phyloP scores from a whole-genome alignment of 768 basidiomycete genomes.

The Suillus fuscotomentosus region DNA sequence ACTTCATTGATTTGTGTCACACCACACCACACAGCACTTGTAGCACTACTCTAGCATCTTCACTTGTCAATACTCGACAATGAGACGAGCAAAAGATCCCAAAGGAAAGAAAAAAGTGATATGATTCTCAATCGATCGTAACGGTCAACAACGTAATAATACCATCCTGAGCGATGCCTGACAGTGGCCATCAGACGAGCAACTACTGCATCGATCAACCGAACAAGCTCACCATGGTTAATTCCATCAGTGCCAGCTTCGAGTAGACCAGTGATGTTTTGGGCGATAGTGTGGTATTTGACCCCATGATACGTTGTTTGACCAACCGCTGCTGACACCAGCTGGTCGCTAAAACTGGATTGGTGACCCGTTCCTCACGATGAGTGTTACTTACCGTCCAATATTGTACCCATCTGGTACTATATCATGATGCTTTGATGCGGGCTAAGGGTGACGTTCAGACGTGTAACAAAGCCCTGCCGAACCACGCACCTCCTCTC shows the following conservation, averaged over 20 bases:
- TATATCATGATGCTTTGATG: slow-evolving; percentile 39
- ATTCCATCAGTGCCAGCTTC: slow-evolving; percentile 48
- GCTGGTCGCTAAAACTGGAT: slow-evolving; percentile 28
- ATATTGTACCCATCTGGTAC: slow-evolving; percentile 48
- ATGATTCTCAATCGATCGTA: slow-evolving; percentile 33
- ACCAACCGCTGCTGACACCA: slow-evolving; percentile 40
- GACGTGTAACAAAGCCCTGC: neutral
- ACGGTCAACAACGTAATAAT: slow-evolving; percentile 55
- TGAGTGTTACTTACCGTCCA: slow-evolving; percentile 36
- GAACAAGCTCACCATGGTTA: slow-evolving; percentile 45
- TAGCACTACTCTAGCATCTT: slow-evolving; percentile 18
- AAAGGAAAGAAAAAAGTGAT: neutral
- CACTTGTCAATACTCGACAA: slow-evolving; percentile 1
- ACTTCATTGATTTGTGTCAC: slow-evolving; percentile 10
- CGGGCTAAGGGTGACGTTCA: slow-evolving; percentile 19
- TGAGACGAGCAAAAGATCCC: neutral
- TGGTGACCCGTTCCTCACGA: neutral
- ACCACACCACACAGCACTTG: slow-evolving; percentile 11
- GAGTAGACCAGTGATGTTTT: slow-evolving; percentile 54
- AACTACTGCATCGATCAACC: neutral
- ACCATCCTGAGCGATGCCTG: slow-evolving; percentile 62
- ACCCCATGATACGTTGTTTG: slow-evolving; percentile 40
- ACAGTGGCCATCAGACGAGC: neutral
- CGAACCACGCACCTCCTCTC: slow-evolving; percentile 38
- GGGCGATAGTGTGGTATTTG: slow-evolving; percentile 43